These are phyloP conservation scores for Hypoxylon sp. DNA, from an alignment of 2,329 filamentous ascomycete genomes.

Conservation along the genomic window DNA sequence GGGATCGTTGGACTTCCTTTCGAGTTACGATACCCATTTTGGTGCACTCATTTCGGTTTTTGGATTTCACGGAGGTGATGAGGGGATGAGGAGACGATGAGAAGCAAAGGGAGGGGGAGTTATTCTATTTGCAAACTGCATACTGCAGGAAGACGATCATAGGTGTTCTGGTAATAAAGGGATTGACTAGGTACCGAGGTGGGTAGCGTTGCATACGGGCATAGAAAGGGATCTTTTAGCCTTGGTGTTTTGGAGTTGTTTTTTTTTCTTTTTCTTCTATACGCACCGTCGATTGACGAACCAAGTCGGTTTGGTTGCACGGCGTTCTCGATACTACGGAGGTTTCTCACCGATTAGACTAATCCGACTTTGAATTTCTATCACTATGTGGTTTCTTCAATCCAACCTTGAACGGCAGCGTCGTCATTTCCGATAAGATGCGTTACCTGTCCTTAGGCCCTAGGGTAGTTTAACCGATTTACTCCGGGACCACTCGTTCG, in stretches of 20 bases:
- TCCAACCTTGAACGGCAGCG: constrained; percentile 8
- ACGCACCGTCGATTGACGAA: constrained; percentile 13
- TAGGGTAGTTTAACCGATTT: constrained; percentile 23
- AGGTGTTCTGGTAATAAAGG: constrained; percentile 33
- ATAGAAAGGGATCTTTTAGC: constrained; percentile 37
- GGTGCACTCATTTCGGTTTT: constrained; percentile 33
- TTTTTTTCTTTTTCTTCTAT: neutral
- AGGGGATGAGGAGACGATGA: constrained; percentile 12
- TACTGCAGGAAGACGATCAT: constrained; percentile 19
- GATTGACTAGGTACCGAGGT: constrained; percentile 1
- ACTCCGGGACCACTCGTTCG: constrained; percentile 14
- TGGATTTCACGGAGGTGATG: constrained; percentile 26
- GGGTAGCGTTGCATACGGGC: constrained; percentile 36
- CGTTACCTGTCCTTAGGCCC: constrained; percentile 10
- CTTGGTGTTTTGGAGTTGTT: constrained; percentile 37
- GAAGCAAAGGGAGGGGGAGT: constrained; percentile 7
- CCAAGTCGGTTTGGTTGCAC: constrained; percentile 25
- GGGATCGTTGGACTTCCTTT: constrained; percentile 45
- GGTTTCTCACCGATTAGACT: constrained; percentile 32
- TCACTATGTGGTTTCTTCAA: constrained; percentile 19
- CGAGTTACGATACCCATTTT: constrained; percentile 49
- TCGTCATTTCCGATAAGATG: constrained; percentile 36
- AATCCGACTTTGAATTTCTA: constrained; percentile 32
- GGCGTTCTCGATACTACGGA: constrained; percentile 31
- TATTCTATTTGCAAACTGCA: constrained; percentile 28